Percentiles rank a stretch among this genome's conserved stretches.
Evolutionary conservation across 2,329 filamentous ascomycete species (phyloP).

Genomic region (Phaeosphaeriaceae sp.): DNA sequence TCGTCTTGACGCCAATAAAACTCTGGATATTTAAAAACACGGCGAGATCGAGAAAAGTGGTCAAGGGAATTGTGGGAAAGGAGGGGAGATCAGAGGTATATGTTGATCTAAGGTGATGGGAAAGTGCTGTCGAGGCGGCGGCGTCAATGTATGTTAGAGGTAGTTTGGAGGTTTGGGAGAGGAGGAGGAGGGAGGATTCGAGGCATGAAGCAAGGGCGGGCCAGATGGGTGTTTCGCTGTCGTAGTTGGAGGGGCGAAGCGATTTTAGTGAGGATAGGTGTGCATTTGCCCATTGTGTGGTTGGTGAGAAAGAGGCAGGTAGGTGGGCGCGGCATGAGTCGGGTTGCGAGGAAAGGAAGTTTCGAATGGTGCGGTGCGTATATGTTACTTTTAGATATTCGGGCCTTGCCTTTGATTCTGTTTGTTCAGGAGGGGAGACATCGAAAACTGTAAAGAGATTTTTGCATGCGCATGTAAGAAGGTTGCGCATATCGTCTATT

Average conservation of each 20-base stretch:
- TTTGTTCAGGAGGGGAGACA: constrained; percentile 13
- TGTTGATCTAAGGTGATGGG: constrained; percentile 14
- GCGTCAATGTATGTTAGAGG: constrained; percentile 32
- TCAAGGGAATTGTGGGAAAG: constrained; percentile 5
- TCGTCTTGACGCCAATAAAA: constrained; percentile 27
- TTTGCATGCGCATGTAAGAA: constrained; percentile 26
- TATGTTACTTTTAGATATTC: constrained; percentile 31
- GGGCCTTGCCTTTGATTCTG: constrained; percentile 6
- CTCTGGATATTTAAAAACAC: constrained; percentile 29
- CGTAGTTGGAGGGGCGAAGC: constrained; percentile 10
- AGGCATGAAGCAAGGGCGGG: constrained; percentile 23
- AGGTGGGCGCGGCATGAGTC: constrained; percentile 12
- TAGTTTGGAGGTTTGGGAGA: constrained; percentile 18
- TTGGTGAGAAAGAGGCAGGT: constrained; percentile 17
- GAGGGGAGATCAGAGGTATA: constrained; percentile 13
- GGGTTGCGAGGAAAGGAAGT: constrained; percentile 25
- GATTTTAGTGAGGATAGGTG: constrained; percentile 33
- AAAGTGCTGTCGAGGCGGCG: constrained; percentile 20
- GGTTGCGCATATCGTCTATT: constrained; percentile 23
- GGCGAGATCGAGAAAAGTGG: constrained; percentile 29
- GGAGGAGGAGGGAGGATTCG: constrained; percentile 24
- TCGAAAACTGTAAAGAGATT: constrained; percentile 32
- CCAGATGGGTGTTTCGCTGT: constrained; percentile 23
- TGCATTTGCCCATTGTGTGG: constrained; percentile 33
- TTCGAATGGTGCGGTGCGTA: constrained; percentile 30